phyloP scores from a whole-genome alignment of 2,329 filamentous ascomycete genomes.

The Lithohypha guttulata region DNA sequence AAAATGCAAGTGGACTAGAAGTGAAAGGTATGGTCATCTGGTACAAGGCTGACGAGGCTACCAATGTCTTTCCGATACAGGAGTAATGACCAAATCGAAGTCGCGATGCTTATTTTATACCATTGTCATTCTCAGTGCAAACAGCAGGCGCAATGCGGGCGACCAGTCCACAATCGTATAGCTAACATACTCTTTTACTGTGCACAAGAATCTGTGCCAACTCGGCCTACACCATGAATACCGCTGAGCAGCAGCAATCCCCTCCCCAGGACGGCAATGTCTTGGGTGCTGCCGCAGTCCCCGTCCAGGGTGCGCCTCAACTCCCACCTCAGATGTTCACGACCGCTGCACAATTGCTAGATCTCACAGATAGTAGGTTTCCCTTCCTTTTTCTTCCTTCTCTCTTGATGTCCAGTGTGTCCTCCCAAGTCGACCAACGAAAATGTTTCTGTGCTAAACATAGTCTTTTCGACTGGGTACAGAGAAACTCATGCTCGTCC shows the following conservation, averaged over 20 bases:
- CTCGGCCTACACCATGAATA: not conserved
- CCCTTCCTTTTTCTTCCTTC: too few relatives aligned
- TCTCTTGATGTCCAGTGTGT: too few relatives aligned
- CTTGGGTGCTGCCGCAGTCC: conserved; percentile 13
- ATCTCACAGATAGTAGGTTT: conserved; percentile 87
- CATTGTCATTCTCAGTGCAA: too few relatives aligned
- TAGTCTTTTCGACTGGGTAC: conserved; percentile 16
- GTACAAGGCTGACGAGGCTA: not conserved
- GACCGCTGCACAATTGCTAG: conserved; percentile 86
- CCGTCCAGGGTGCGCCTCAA: conserved; percentile 34
- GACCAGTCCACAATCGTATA: not conserved
- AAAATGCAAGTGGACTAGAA: too few relatives aligned
- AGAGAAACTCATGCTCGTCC: conserved; percentile 91
- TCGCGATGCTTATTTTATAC: too few relatives aligned
- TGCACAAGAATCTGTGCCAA: not conserved
- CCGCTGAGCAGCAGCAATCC: conserved; percentile 16
- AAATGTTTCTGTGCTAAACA: conserved; percentile 13
- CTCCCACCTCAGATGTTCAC: conserved; percentile 87
- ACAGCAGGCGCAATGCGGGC: conserved; percentile 6
- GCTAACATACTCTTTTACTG: not conserved
- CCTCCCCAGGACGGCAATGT: conserved; percentile 17
- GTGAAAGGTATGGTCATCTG: not conserved
- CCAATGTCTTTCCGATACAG: not conserved
- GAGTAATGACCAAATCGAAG: too few relatives aligned
- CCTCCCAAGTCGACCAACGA: too few relatives aligned